A percentile compares a stretch with the other conserved stretches of the same genome.
These are phyloP conservation scores for Gigaspora rosea DNA, from an alignment of 192 early-diverging fungal genomes.

Conservation along the genomic window DNA sequence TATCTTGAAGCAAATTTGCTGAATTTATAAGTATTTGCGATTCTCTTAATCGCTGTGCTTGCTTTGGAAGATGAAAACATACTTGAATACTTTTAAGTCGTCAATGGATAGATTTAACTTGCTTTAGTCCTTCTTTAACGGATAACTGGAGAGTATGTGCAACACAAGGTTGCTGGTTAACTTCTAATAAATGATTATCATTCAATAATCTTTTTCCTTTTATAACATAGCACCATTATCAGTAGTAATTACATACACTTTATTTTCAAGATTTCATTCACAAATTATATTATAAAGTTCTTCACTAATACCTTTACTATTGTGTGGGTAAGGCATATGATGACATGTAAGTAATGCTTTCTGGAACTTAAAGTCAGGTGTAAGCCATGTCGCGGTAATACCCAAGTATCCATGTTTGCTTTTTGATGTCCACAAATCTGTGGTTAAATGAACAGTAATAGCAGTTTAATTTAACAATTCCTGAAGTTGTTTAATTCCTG, in stretches of 20 bases:
- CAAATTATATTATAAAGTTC: not conserved
- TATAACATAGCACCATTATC: not conserved
- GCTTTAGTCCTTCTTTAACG: not conserved
- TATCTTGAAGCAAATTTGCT: no score
- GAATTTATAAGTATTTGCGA: not conserved
- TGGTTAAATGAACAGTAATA: not conserved
- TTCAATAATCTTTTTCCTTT: not conserved
- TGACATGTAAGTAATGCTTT: not conserved
- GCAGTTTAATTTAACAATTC: no score
- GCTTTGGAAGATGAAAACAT: not conserved
- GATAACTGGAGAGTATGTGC: not conserved
- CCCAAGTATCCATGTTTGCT: not conserved
- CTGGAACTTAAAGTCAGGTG: not conserved
- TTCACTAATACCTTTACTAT: not conserved
- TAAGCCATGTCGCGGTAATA: not conserved
- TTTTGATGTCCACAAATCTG: not conserved
- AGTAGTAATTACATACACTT: not conserved
- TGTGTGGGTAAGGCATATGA: not conserved
- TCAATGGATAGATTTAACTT: not conserved
- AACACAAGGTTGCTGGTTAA: not conserved
- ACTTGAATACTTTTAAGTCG: not conserved
- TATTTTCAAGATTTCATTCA: not conserved
- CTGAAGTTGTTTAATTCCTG: no score
- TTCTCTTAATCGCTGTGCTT: not conserved
- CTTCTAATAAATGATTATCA: not conserved